Evolutionary conservation across 2,329 filamentous ascomycete species (phyloP).

Genomic region (Arthrobotrys musiformis): DNA sequence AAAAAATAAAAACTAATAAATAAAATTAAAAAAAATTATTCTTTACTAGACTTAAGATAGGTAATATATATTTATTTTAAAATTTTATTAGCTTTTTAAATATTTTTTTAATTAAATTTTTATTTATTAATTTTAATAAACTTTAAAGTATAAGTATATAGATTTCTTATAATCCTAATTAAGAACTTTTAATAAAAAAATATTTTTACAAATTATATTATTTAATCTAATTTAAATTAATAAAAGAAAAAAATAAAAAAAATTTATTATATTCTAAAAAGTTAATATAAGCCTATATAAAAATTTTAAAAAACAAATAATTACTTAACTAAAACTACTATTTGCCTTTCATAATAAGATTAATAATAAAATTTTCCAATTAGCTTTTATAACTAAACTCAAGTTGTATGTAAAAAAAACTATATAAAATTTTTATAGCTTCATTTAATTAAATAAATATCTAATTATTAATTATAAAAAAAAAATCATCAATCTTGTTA

Average conservation of each 20-base stretch:
- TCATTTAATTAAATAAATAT: background rate
- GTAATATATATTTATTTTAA: background rate
- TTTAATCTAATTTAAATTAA: background rate
- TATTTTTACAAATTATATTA: constrained; percentile 14
- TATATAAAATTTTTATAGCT: background rate
- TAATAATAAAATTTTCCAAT: constrained; percentile 12
- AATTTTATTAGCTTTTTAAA: background rate
- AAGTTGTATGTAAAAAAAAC: background rate
- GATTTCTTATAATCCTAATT: background rate
- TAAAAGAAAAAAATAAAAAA: background rate
- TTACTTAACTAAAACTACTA: constrained; percentile 1
- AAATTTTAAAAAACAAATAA: background rate
- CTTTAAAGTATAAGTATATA: background rate
- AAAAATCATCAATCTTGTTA: background rate
- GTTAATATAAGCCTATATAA: background rate
- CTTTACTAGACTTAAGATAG: background rate
- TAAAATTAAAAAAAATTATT: background rate
- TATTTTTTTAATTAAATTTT: background rate
- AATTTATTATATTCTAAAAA: constrained; percentile 4
- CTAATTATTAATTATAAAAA: background rate
- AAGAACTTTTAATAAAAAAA: background rate
- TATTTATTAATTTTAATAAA: background rate
- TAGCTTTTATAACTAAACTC: background rate
- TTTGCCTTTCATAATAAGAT: background rate
- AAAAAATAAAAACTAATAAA: background rate